A percentile compares a stretch with the other conserved stretches of the same genome.
Conservation (phyloP, 805 yeast genomes). For the Yueomyces sp. region DNA sequence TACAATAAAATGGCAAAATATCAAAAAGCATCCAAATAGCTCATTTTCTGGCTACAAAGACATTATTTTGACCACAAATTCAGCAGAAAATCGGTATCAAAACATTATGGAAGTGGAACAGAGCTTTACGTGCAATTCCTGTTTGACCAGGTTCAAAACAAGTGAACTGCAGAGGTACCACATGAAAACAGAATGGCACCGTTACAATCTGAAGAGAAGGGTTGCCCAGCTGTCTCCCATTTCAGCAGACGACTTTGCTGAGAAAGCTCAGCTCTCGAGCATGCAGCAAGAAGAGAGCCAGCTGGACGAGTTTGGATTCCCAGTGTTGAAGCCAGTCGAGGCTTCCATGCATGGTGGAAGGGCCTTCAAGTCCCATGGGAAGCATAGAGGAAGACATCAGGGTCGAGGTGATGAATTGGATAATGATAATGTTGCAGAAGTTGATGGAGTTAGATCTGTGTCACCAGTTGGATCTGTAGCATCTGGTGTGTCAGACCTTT, state of each 20-base stretch:
- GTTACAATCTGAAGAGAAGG: constrained; percentile 87
- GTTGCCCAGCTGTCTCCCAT: constrained; percentile 76
- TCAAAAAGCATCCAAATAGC: too few species aligned
- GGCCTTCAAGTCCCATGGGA: background rate
- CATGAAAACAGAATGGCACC: constrained; percentile 97
- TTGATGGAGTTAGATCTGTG: constrained; percentile 20
- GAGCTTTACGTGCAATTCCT: constrained; percentile 71
- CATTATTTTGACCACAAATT: too few species aligned
- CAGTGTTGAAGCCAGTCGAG: constrained; percentile 18
- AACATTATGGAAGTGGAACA: background rate
- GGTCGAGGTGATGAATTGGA: background rate
- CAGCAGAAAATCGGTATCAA: background rate
- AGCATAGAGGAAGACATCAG: background rate
- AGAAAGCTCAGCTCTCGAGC: constrained; percentile 26
- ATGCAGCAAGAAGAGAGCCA: constrained; percentile 18
- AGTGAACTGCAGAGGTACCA: constrained; percentile 84
- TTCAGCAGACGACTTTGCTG: constrained; percentile 36
- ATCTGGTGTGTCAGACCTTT: constrained; percentile 38
- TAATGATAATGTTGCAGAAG: background rate
- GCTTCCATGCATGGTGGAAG: constrained; percentile 16
- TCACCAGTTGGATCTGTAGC: constrained; percentile 45
- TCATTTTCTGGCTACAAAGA: too few species aligned
- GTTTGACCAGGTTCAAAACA: constrained; percentile 65
- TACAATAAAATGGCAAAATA: too few species aligned
- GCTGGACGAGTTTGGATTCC: constrained; percentile 29